These are phyloP conservation scores for Polytrichum formosum DNA, from an alignment of 225 moss, liverwort and hornwort species.

Conservation along the genomic window DNA sequence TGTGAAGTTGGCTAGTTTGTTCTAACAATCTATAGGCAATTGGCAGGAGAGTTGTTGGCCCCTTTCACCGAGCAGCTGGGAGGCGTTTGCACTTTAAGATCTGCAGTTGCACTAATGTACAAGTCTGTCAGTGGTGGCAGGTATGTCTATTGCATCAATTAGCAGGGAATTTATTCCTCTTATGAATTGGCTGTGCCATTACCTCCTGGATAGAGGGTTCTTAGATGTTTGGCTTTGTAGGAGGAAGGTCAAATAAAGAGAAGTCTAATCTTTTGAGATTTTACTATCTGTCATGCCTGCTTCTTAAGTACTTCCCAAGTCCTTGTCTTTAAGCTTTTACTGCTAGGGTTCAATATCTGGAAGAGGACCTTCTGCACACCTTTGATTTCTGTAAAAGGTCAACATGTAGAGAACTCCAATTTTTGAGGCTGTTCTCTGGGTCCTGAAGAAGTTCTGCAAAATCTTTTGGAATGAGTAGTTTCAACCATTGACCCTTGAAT, in stretches of 20 bases:
- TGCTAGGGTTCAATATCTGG: too few relatives aligned
- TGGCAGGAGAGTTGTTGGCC: constrained; percentile 73
- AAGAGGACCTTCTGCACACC: too few relatives aligned
- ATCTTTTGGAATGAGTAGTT: too few relatives aligned
- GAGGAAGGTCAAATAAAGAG: background rate
- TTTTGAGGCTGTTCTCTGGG: too few relatives aligned
- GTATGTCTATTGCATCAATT: constrained; percentile 24
- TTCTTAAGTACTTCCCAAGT: too few relatives aligned
- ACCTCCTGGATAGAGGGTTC: background rate
- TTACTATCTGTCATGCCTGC: background rate
- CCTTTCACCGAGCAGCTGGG: constrained; percentile 67
- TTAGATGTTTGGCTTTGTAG: background rate
- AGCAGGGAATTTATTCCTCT: background rate
- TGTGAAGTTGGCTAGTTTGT: background rate
- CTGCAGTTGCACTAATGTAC: constrained; percentile 66
- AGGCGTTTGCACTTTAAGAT: constrained; percentile 52
- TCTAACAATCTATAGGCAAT: background rate
- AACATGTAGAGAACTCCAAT: too few relatives aligned
- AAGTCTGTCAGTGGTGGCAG: constrained; percentile 96
- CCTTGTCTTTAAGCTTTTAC: too few relatives aligned
- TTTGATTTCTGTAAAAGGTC: too few relatives aligned
- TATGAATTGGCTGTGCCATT: background rate
- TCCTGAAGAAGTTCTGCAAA: too few relatives aligned
- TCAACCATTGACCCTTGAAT: too few relatives aligned
- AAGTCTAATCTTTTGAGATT: background rate